Base-by-base conservation (phyloP, 768 basidiomycete genomes). In the Amanita rubescens region DNA sequence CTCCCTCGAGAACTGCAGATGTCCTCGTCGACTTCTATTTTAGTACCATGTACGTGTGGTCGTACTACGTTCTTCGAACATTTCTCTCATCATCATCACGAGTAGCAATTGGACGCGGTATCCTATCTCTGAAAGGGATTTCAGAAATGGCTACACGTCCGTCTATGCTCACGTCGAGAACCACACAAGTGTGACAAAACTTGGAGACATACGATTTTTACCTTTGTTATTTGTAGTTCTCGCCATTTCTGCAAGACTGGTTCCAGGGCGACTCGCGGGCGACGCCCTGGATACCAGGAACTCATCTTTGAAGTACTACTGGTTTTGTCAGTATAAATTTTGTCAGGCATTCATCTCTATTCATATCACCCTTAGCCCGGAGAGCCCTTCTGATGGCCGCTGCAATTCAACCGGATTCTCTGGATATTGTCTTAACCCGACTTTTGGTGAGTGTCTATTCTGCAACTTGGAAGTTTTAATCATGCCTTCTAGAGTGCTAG, bases 191-290 rank as follows among this genome's bases (percentile, higher is more conserved):
- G 71, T 76, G 57, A 74, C 85, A 25, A 85, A 85, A 60, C 85
- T 84, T 7, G 80, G 81, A 60, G 86, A 90, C 63, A 79, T 89
- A 63, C 84, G 87, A 46, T 94, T 90, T 65, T 75, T 97, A 3
- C 94, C 94, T 1, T 75, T 96, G n/a, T 74, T 97, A 14, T 97
- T 95, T 64, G 92, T 94, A 39, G 89, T 95, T 1, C 75, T 97
- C 34, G 93, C 94, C 11, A 90, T 93, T 44, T 79, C 92, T 14
- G 88, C 86, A 12, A 74, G 93, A 57, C 72, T 95, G 22, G 90
- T 93, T 3, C 92, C 94, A 3, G 91, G 93, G 60, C 75, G 80
- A 54, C 81, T 95, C 60, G 87, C 77, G 30, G 92, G 91, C 1
- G 89, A 93, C 66, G 80, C 85, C 53, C 79, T 84, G 43, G 81